Evolutionary conservation across 768 basidiomycete genomes (phyloP).

Genomic region (Macrolepiota fuliginosa): DNA sequence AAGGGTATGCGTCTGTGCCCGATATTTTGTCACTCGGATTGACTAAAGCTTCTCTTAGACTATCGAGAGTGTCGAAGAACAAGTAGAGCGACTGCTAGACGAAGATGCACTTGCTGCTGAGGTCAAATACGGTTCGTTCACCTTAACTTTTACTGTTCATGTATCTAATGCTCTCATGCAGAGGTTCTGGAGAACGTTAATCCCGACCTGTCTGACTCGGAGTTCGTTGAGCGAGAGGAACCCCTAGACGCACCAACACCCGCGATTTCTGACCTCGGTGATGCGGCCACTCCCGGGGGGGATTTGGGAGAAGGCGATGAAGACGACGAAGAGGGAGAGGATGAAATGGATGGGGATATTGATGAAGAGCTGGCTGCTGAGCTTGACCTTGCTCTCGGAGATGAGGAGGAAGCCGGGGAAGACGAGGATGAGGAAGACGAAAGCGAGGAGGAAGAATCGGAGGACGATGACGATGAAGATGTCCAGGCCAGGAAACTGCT

Average conservation of each 20-base stretch:
- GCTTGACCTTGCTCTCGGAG: slow-evolving; percentile 80
- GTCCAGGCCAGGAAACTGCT: slow-evolving; percentile 75
- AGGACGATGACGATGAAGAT: slow-evolving; percentile 82
- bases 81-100: slow-evolving; percentile 83
- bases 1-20: slow-evolving; percentile 47
- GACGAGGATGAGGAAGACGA: slow-evolving; percentile 69
- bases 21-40: background rate
- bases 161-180: slow-evolving; percentile 22
- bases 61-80: slow-evolving; percentile 92
- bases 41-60: slow-evolving; percentile 46
- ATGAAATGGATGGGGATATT: slow-evolving; percentile 74
- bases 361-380: slow-evolving; percentile 89
- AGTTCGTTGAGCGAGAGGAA: slow-evolving; percentile 72
- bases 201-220: slow-evolving; percentile 87
- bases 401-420: slow-evolving; percentile 64
- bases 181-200: slow-evolving; percentile 89
- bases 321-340: slow-evolving; percentile 56
- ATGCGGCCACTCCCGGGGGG: slow-evolving; percentile 57
- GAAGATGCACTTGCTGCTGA: slow-evolving; percentile 74
- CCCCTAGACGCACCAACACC: slow-evolving; percentile 70
- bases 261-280: slow-evolving; percentile 66
- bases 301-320: slow-evolving; percentile 55
- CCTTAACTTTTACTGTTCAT: background rate
- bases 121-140: slow-evolving; percentile 70
- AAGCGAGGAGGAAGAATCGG: slow-evolving; percentile 71